Conservation (phyloP, 1,284 basidiomycete species). For the Trichosporon coremiiforme region DNA sequence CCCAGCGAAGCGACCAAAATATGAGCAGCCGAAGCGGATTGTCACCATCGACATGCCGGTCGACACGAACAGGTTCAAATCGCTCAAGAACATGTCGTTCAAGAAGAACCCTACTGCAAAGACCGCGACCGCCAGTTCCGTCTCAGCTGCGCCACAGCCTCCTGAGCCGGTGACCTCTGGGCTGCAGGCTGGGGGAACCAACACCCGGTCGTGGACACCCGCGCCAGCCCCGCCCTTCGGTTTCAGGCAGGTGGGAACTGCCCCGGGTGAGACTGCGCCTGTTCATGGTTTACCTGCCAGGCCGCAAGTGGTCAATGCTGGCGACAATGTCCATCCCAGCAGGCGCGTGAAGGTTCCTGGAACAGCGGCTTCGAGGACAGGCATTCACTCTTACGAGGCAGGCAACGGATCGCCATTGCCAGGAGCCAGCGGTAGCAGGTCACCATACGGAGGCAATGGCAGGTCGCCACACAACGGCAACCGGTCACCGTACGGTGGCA, state of each 20-base stretch:
- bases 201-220: background rate
- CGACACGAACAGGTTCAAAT: constrained; percentile 27
- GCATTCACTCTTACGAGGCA: background rate
- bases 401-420: background rate
- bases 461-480: background rate
- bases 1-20: constrained; percentile 30
- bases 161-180: background rate
- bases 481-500: constrained; percentile 7
- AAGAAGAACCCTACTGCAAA: background rate
- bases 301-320: background rate
- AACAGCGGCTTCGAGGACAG: background rate
- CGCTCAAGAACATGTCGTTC: constrained; percentile 12
- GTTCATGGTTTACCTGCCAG: background rate
- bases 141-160: background rate
- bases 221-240: background rate
- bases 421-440: background rate
- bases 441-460: background rate
- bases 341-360: background rate
- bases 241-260: background rate
- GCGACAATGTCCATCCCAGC: background rate
- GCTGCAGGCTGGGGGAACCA: background rate
- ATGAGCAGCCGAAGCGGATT: constrained; percentile 35
- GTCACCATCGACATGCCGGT: constrained; percentile 25
- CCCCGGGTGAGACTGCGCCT: background rate
- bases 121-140: background rate